Percentiles rank a stretch among this genome's conserved stretches.
Evolutionary conservation across 306 rosid genomes (phyloP).

Genomic region (Gillenia trifoliata): DNA sequence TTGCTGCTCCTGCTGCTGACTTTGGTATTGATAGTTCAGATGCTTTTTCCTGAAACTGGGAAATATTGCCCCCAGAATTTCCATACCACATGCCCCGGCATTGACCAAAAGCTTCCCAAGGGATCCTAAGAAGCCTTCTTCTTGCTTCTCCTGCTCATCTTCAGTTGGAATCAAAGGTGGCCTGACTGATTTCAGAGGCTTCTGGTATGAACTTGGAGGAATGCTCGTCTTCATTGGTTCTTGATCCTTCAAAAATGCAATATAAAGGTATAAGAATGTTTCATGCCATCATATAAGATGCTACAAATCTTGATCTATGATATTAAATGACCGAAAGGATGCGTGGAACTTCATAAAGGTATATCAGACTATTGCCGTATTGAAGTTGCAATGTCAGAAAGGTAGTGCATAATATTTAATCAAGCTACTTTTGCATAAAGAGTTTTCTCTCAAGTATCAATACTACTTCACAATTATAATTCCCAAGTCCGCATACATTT

Average conservation of each 20-base stretch:
- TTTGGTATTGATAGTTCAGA: conserved; percentile 32
- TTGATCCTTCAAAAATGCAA: conserved; percentile 45
- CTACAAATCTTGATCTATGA: background rate
- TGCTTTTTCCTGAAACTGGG: conserved; percentile 56
- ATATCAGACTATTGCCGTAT: background rate
- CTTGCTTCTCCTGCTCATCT: conserved; percentile 68
- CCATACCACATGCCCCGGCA: conserved; percentile 40
- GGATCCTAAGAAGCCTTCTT: conserved; percentile 80
- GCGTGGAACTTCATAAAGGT: background rate
- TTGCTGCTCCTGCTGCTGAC: conserved; percentile 30
- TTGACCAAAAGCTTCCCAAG: conserved; percentile 64
- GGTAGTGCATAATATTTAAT: background rate
- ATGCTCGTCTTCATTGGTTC: conserved; percentile 28
- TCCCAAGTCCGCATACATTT: background rate
- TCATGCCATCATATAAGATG: background rate
- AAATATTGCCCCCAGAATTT: conserved; percentile 68
- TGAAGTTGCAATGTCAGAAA: background rate
- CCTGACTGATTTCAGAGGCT: conserved; percentile 63
- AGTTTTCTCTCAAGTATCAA: conserved; percentile 6
- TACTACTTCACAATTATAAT: conserved; percentile 1
- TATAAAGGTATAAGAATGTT: background rate
- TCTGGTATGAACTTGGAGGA: conserved; percentile 47
- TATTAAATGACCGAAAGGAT: background rate
- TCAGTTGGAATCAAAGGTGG: conserved; percentile 79
- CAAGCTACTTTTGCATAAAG: background rate